A percentile compares a stretch with the other conserved stretches of the same genome.
Evolutionary conservation across 1,284 basidiomycete species (phyloP).

Genomic region (Mycena sp.): DNA sequence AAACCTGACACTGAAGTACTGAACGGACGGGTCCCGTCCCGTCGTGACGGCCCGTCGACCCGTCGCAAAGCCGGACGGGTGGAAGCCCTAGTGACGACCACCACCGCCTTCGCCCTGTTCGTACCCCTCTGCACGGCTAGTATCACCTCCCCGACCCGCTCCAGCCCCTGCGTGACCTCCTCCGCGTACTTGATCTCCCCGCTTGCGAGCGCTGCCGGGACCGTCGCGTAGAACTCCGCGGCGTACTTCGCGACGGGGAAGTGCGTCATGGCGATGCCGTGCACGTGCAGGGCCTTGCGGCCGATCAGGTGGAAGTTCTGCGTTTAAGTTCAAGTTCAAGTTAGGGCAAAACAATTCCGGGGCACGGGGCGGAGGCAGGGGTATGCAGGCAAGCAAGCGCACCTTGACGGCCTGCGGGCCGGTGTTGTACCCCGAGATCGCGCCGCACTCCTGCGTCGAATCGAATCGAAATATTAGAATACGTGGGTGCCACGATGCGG

Average conservation of each 20-base stretch:
- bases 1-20: too few species aligned
- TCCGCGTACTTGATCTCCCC: slow-evolving; percentile 72
- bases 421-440: slow-evolving; percentile 44
- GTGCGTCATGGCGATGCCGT: slow-evolving; percentile 17
- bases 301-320: too few species aligned
- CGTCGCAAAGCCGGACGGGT: too few species aligned
- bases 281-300: slow-evolving; percentile 38
- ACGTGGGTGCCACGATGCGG: too few species aligned
- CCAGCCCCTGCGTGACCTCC: slow-evolving; percentile 59
- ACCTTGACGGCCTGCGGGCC: slow-evolving; percentile 45
- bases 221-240: slow-evolving; percentile 58
- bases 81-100: slow-evolving; percentile 50
- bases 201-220: slow-evolving; percentile 59
- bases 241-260: slow-evolving; percentile 63
- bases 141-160: slow-evolving; percentile 60
- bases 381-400: background rate
- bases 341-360: too few species aligned
- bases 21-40: too few species aligned
- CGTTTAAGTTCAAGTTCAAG: too few species aligned
- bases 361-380: slow-evolving; percentile 23
- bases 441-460: slow-evolving; percentile 45
- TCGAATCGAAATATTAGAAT: background rate
- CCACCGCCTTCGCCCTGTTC: slow-evolving; percentile 67
- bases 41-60: too few species aligned
- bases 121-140: slow-evolving; percentile 62